Percentiles rank a stretch among this genome's conserved stretches.
Conservation (phyloP, 2,329 filamentous ascomycete genomes). For the Clarireedia paspali region DNA sequence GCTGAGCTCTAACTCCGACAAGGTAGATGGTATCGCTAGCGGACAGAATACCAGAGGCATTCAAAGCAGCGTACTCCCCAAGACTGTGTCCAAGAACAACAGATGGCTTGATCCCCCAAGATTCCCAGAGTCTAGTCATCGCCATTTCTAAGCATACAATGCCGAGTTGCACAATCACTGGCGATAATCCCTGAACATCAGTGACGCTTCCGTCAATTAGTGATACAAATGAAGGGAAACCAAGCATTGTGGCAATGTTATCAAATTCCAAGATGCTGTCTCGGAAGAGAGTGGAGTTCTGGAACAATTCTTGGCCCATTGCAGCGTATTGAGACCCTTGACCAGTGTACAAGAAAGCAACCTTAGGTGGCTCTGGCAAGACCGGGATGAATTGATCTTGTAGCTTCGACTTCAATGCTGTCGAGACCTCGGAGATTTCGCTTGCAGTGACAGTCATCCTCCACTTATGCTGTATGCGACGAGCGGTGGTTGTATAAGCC, state of each 20-base stretch:
- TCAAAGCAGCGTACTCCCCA: slow-evolving; percentile 54
- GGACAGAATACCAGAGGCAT: slow-evolving; percentile 61
- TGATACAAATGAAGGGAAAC: slow-evolving; percentile 7
- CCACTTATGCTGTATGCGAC: slow-evolving; percentile 52
- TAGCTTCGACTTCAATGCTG: slow-evolving; percentile 2
- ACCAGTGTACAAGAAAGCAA: slow-evolving; percentile 25
- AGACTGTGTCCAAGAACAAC: slow-evolving; percentile 41
- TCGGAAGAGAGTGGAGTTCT: slow-evolving; percentile 1
- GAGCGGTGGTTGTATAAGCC: slow-evolving; percentile 30
- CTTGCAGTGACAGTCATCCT: slow-evolving; percentile 41
- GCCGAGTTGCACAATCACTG: slow-evolving; percentile 5
- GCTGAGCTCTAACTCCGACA: slow-evolving; percentile 57
- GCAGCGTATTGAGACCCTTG: slow-evolving; percentile 10
- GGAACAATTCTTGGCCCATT: slow-evolving; percentile 9
- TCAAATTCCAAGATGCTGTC: slow-evolving; percentile 9
- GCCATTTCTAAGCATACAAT: slow-evolving; percentile 9
- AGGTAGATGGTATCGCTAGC: slow-evolving; percentile 63
- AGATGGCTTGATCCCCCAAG: slow-evolving; percentile 7
- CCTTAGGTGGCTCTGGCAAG: slow-evolving; percentile 16
- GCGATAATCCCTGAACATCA: slow-evolving; percentile 2
- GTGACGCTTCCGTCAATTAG: slow-evolving; percentile 5
- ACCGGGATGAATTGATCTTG: slow-evolving; percentile 9
- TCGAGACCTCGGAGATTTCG: slow-evolving; percentile 32
- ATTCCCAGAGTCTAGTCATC: slow-evolving; percentile 8
- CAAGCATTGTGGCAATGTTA: slow-evolving; percentile 5